Conservation (phyloP, 1,139 yeast species). For the Diutina ranongensis region DNA sequence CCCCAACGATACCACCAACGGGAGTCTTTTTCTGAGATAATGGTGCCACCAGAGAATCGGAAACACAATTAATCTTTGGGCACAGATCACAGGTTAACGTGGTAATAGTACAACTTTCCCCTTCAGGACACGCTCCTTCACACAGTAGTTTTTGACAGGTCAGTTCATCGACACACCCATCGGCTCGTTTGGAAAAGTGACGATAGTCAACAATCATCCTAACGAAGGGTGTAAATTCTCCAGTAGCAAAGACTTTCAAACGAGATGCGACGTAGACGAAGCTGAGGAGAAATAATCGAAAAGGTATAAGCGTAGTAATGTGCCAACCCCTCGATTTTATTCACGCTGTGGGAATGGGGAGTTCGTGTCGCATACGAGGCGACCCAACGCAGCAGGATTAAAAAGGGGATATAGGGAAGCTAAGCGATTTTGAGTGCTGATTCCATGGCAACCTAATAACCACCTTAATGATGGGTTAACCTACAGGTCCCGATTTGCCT, state of each 20-base stretch:
- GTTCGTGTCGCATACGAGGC: conserved; percentile 5
- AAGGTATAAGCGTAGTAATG: background rate
- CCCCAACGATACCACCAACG: conserved; percentile 56
- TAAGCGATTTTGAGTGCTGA: background rate
- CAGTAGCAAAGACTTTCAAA: background rate
- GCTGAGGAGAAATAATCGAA: background rate
- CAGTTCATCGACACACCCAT: conserved; percentile 5
- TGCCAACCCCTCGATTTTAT: background rate
- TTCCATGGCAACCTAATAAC: background rate
- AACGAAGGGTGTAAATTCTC: background rate
- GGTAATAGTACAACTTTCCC: conserved; percentile 40
- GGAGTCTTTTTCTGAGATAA: conserved; percentile 37
- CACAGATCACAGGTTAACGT: conserved; percentile 47
- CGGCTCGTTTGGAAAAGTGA: conserved; percentile 3
- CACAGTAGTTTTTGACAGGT: background rate
- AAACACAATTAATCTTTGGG: conserved; percentile 40
- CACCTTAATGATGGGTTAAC: background rate
- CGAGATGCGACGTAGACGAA: background rate
- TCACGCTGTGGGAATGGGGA: background rate
- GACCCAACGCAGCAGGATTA: background rate
- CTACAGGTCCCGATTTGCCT: no score
- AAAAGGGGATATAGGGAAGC: background rate
- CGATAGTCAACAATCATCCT: conserved; percentile 3
- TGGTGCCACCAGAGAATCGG: conserved; percentile 10
- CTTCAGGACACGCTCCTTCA: conserved; percentile 26